Evolutionary conservation across 1,284 basidiomycete species (phyloP), one percentile per base, ranked within the genome.

Genomic region (Leccinum fallax): DNA sequence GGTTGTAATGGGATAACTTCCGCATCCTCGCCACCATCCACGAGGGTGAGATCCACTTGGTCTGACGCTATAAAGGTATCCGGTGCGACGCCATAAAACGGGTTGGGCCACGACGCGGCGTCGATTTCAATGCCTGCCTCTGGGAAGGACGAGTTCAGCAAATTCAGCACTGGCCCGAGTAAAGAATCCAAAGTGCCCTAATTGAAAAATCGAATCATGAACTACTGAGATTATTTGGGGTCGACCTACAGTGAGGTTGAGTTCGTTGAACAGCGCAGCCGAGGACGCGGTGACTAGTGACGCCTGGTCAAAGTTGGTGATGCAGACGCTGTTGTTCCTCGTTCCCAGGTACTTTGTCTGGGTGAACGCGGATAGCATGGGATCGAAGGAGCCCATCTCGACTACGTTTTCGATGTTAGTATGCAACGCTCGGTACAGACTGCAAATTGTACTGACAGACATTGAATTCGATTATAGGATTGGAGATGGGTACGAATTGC

Each of bases 241-340:
- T 19, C 19, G 10, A 46, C 78, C 13, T 57, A 81, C 80, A 2
- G 76, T 73, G 15, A 65, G 15, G 58, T 80, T 79, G 46, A 63
- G 61, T 34, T 58, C 68, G 36, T 77, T 78, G 64, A 81, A 83
- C 5, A 83, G 57, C 28, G 75, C 77, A 3, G 82, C 83, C 2
- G 81, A 82, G 1, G 76, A 64, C 15, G 74, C 82, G 15, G 74
- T 65, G 8, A 84, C 67, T 49, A 79, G 75, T 24, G 76, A 69
- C 0, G 78, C 71, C 63, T 83, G 81, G 57, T 85, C 83, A 66
- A 81, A 85, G 19, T 78, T 78, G 0, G 78, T 79, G 2, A 80
- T 73, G 60, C 85, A 86, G 4, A 76, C 34, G 26, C 74, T 77
- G 9, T 69, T 67, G 60, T 81, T 82, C 5, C 71, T 74, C 16